Evolutionary conservation across 768 basidiomycete genomes (phyloP).

Genomic region (Suillus placidus): DNA sequence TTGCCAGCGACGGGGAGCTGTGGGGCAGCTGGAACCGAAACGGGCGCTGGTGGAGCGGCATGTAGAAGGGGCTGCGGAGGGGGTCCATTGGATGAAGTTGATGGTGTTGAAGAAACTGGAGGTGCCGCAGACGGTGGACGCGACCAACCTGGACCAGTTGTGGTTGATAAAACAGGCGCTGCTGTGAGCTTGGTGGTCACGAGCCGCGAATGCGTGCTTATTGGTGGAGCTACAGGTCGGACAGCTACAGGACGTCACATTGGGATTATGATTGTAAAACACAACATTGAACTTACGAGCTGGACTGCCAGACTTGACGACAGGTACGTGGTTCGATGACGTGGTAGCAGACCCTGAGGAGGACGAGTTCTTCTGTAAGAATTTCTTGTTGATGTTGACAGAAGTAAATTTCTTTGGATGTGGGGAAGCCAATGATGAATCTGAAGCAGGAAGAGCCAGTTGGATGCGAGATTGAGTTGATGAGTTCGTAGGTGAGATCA

Average conservation of each 20-base stretch:
- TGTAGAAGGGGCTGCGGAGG: slow-evolving; percentile 50
- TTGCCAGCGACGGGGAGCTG: slow-evolving; percentile 63
- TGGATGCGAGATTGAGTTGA: slow-evolving; percentile 13
- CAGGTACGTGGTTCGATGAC: slow-evolving; percentile 41
- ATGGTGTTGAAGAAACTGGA: slow-evolving; percentile 54
- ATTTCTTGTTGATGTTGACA: slow-evolving; percentile 95
- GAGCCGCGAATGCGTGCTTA: slow-evolving; percentile 73
- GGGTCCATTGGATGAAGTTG: slow-evolving; percentile 43
- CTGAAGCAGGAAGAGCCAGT: slow-evolving; percentile 14
- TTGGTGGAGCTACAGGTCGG: slow-evolving; percentile 56
- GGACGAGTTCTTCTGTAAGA: slow-evolving; percentile 85
- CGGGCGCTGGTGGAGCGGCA: slow-evolving; percentile 32
- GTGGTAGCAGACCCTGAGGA: slow-evolving; percentile 51
- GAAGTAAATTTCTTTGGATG: slow-evolving; percentile 87
- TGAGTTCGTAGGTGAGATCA: slow-evolving; percentile 23
- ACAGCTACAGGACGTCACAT: slow-evolving; percentile 36
- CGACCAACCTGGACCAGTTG: slow-evolving; percentile 73
- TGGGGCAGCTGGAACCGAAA: slow-evolving; percentile 38
- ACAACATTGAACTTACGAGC: slow-evolving; percentile 46
- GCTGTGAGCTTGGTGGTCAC: slow-evolving; percentile 88
- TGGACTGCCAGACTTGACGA: slow-evolving; percentile 53
- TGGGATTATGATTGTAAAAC: not conserved
- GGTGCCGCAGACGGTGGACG: slow-evolving; percentile 76
- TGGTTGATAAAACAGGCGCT: slow-evolving; percentile 55
- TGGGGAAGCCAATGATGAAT: slow-evolving; percentile 37